Evolutionary conservation across 768 basidiomycete species (phyloP), one percentile per base, ranked within the genome.

Genomic region (Tricholoma sp.): DNA sequence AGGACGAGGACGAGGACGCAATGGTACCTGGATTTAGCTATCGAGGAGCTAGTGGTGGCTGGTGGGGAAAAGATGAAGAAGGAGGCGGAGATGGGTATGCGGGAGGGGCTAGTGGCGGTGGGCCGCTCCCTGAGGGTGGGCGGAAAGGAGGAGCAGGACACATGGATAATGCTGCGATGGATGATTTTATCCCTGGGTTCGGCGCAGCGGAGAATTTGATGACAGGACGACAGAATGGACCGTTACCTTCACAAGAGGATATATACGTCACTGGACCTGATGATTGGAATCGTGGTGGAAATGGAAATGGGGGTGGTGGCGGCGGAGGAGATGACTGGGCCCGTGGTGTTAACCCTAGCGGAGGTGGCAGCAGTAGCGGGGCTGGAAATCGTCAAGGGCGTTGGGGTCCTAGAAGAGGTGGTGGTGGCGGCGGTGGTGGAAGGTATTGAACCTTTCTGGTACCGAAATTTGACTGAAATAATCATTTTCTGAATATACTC

Each of bases 11-110:
- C 1, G 89, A 89, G 49, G 89, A 88, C 21, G 77, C 66, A 58
- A 81, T 84, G 76, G 85, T 90, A 0, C 89, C 90, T 27, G 91
- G 91, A 6, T 85, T 93, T 60, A 83, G 84, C 32, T 76, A 74
- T 31, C 74, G 72, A 0, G 72, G 68, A 0, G 68, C 62, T 1
- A 69, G 67, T 22, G 69, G 63, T 12, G 67, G 56, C 18, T 58
- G 24, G 59, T 56, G 66, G 0, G 61, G 56, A 75, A 79, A 76
- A 76, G 79, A 72, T 70, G 11, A 73, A 14, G 50, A 29, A 22
- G 47, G 31, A 49, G 70, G 57, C 58, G 69, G 59, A 34, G 62
- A 60, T 39, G 78, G 78, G 78, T 77, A 79, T 79, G 73, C 73
- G 16, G 58, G 52, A 39, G 59, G 50, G 14, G 45, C 29, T 0